Conservation (phyloP, 257 asterid genomes). For the Capsicum rhomboideum region DNA sequence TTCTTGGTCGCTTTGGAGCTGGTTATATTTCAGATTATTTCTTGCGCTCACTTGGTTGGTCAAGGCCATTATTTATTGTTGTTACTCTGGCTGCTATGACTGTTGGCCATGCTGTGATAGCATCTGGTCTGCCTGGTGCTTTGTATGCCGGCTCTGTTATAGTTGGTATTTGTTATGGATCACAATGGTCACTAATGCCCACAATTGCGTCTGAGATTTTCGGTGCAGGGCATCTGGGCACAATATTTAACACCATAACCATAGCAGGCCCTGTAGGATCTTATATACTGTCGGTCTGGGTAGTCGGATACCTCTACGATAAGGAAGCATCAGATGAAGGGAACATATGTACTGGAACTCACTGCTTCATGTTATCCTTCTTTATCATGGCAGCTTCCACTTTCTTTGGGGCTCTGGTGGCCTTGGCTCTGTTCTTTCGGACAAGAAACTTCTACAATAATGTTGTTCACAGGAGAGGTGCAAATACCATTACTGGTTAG, state of each 20-base stretch:
- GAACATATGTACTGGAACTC: slow-evolving; percentile 52
- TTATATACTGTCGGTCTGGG: slow-evolving; percentile 63
- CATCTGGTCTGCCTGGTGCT: slow-evolving; percentile 57
- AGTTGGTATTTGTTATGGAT: slow-evolving; percentile 80
- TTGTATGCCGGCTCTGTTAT: slow-evolving; percentile 58
- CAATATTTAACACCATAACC: slow-evolving; percentile 77
- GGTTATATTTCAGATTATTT: slow-evolving; percentile 74
- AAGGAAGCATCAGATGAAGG: slow-evolving; percentile 32
- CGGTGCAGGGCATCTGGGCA: slow-evolving; percentile 64
- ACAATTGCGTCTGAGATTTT: slow-evolving; percentile 69
- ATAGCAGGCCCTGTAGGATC: slow-evolving; percentile 74
- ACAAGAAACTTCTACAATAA: slow-evolving; percentile 55
- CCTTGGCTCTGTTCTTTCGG: slow-evolving; percentile 47
- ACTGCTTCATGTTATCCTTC: slow-evolving; percentile 62
- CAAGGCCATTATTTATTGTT: slow-evolving; percentile 63
- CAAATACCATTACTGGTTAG: background rate
- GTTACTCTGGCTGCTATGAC: slow-evolving; percentile 60
- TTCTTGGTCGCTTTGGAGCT: slow-evolving; percentile 78
- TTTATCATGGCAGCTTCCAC: slow-evolving; percentile 61
- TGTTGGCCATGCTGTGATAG: slow-evolving; percentile 58
- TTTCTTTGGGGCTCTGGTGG: slow-evolving; percentile 57
- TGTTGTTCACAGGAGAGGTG: slow-evolving; percentile 12
- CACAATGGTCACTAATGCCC: slow-evolving; percentile 97
- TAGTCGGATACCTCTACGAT: slow-evolving; percentile 69
- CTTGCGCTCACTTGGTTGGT: slow-evolving; percentile 41